Evolutionary conservation across 805 yeast genomes (phyloP).

Genomic region (Zygosaccharomyces kombuchaensis): DNA sequence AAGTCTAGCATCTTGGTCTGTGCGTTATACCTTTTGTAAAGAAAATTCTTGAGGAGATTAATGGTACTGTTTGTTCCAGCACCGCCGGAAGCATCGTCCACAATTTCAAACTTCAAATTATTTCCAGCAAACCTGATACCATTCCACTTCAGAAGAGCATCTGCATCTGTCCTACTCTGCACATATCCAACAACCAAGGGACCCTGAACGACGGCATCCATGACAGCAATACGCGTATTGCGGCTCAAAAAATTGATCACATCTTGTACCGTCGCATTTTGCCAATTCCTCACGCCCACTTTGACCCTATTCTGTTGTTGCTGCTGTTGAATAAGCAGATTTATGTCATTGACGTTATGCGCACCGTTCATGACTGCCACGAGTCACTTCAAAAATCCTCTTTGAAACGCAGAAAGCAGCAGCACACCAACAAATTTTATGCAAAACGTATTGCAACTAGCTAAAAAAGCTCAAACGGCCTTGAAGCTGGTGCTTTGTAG

Average conservation of each 20-base stretch:
- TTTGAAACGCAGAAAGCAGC: neutral
- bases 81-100: conserved; percentile 17
- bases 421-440: neutral
- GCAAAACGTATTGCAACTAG: neutral
- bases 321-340: conserved; percentile 26
- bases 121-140: conserved; percentile 85
- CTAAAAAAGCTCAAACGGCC: neutral
- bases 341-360: conserved; percentile 29
- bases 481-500: neutral
- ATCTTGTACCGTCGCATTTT: conserved; percentile 68
- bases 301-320: conserved; percentile 38
- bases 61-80: conserved; percentile 47
- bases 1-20: conserved; percentile 65
- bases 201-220: conserved; percentile 51
- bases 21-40: conserved; percentile 64
- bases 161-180: conserved; percentile 50
- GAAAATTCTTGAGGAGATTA: conserved; percentile 54
- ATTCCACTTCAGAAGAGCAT: conserved; percentile 52
- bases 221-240: conserved; percentile 54
- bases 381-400: neutral
- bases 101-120: conserved; percentile 49
- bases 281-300: conserved; percentile 75
- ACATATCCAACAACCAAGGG: conserved; percentile 60
- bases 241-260: conserved; percentile 65
- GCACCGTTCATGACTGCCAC: conserved; percentile 19